These are phyloP conservation scores for Phaffia rhodozyma DNA, from an alignment of 1,284 basidiomycete species.

Conservation along the genomic window DNA sequence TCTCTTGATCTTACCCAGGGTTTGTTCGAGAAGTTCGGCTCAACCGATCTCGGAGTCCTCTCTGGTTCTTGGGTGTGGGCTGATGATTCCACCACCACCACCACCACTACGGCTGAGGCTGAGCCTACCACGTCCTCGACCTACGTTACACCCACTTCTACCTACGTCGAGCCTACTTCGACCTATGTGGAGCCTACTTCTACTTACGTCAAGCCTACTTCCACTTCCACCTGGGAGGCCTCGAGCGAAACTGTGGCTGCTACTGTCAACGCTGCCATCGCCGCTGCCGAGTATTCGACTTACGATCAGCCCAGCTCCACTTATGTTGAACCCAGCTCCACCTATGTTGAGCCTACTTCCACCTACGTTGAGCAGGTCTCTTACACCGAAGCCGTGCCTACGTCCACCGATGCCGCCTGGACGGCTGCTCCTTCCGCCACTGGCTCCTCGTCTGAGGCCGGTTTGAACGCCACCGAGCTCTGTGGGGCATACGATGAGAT, in stretches of 20 bases:
- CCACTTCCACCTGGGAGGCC: slow-evolving; percentile 23
- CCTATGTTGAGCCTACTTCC: too few relatives aligned
- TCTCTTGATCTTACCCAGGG: slow-evolving; percentile 65
- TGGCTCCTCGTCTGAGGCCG: too few relatives aligned
- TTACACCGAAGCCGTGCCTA: too few relatives aligned
- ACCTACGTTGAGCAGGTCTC: too few relatives aligned
- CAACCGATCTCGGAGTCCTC: not conserved
- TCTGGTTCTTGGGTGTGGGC: slow-evolving; percentile 45
- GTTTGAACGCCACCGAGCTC: too few relatives aligned
- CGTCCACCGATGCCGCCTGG: too few relatives aligned
- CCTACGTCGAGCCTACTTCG: slow-evolving; percentile 13
- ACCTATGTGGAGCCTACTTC: slow-evolving; percentile 22
- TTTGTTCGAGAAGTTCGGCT: slow-evolving; percentile 44
- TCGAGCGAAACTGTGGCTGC: slow-evolving; percentile 23
- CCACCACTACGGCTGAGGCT: slow-evolving; percentile 11
- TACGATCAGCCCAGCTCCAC: too few relatives aligned
- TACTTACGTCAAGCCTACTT: slow-evolving; percentile 23
- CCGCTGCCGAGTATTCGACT: too few relatives aligned
- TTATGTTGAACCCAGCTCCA: too few relatives aligned
- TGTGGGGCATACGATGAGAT: too few relatives aligned
- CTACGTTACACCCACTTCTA: not conserved
- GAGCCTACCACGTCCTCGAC: not conserved
- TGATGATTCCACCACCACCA: slow-evolving; percentile 30
- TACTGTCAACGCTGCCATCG: too few relatives aligned
- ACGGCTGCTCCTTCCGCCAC: too few relatives aligned